Percentiles rank a stretch among this genome's conserved stretches.
Conservation (phyloP, 371 early-diverging fungal genomes). For the Mortierella sp. region DNA sequence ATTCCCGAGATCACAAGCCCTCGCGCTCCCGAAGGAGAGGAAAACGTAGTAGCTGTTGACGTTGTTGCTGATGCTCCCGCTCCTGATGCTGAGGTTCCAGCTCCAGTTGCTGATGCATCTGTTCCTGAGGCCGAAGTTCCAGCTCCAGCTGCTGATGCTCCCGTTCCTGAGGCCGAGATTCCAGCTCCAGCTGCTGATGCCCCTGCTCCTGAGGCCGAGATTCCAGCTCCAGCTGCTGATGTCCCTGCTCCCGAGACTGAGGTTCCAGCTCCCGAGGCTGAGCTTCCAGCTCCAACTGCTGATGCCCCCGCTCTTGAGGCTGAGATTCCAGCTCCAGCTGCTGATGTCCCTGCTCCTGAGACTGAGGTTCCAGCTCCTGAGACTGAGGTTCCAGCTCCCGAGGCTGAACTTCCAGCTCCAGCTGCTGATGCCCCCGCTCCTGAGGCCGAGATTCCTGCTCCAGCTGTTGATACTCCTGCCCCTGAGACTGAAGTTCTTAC, state of each 20-base stretch:
- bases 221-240: not conserved
- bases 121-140: slow-evolving; percentile 7
- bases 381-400: not conserved
- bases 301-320: not conserved
- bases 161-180: not conserved
- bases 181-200: not conserved
- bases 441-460: not conserved
- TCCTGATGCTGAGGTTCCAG: not conserved
- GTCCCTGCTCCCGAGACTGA: slow-evolving; percentile 6
- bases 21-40: not conserved
- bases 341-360: not conserved
- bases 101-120: not conserved
- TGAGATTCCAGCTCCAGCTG: not conserved
- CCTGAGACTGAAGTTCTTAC: slow-evolving; percentile 4
- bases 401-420: slow-evolving; percentile 1
- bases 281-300: no score
- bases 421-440: not conserved
- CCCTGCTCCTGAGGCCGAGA: not conserved
- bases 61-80: slow-evolving; percentile 4
- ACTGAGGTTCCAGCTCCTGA: not conserved
- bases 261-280: not conserved
- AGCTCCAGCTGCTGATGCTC: not conserved
- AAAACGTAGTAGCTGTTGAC: not conserved
- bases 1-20: slow-evolving; percentile 17
- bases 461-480: not conserved